phyloP scores from a whole-genome alignment of 2,329 filamentous ascomycete genomes.

The Xylaria sp. region DNA sequence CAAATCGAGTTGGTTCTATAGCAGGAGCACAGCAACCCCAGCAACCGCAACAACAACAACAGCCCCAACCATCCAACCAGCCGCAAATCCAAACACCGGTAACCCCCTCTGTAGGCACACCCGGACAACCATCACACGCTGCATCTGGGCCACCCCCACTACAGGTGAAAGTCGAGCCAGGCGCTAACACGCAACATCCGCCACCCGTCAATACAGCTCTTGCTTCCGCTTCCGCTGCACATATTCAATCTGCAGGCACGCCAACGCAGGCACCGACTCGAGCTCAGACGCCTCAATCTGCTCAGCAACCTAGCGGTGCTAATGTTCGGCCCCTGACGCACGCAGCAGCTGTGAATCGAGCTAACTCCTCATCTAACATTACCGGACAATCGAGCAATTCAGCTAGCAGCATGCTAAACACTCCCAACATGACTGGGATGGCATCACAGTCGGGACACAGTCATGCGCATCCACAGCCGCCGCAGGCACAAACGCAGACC shows the following conservation, averaged over 20 bases:
- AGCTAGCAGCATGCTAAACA: constrained; percentile 38
- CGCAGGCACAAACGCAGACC: constrained; percentile 41
- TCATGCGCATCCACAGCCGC: constrained; percentile 60
- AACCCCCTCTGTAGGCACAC: constrained; percentile 43
- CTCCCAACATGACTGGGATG: constrained; percentile 44
- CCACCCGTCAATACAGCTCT: constrained; percentile 62
- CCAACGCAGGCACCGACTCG: constrained; percentile 62
- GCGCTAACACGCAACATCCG: constrained; percentile 50
- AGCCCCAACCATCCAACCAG: constrained; percentile 14
- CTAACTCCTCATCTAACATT: constrained; percentile 48
- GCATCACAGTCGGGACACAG: constrained; percentile 55
- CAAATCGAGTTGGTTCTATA: constrained; percentile 37
- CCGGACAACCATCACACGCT: constrained; percentile 40
- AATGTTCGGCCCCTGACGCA: constrained; percentile 45
- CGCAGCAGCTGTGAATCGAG: constrained; percentile 49
- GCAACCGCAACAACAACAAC: constrained; percentile 20
- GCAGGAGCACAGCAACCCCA: constrained; percentile 38
- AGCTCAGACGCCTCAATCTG: constrained; percentile 61
- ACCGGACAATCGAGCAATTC: constrained; percentile 46
- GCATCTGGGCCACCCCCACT: constrained; percentile 42
- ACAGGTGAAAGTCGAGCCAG: constrained; percentile 54
- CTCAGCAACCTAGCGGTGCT: constrained; percentile 40
- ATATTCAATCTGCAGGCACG: constrained; percentile 58
- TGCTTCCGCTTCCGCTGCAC: constrained; percentile 51
- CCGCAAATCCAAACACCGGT: constrained; percentile 42